Conservation (phyloP, 352 stramenopile genomes). For the Peronospora farinosa region DNA sequence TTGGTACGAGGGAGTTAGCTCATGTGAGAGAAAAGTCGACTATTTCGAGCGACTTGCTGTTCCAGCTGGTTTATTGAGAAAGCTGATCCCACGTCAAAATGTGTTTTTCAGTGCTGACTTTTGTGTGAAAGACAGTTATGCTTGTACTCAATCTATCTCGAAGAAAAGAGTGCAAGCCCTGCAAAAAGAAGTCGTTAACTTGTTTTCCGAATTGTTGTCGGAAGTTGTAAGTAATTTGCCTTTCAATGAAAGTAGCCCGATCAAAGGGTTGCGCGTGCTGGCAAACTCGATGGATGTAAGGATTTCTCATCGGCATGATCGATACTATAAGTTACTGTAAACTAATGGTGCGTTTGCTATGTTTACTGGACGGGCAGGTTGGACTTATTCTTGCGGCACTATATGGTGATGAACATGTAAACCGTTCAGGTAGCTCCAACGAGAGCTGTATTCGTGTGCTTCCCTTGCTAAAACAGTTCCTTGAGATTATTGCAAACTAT, state of each 20-base stretch:
- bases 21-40: conserved; percentile 16
- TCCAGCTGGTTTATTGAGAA: conserved; percentile 17
- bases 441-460: conserved; percentile 16
- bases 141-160: conserved; percentile 32
- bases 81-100: conserved; percentile 19
- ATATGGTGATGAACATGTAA: conserved; percentile 25
- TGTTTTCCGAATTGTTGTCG: conserved; percentile 37
- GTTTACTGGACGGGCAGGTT: conserved; percentile 25
- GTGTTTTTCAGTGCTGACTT: conserved; percentile 13
- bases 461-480: conserved; percentile 38
- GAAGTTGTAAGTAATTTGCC: conserved; percentile 36
- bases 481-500: conserved; percentile 45
- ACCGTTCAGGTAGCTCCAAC: conserved; percentile 5
- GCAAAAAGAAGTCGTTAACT: conserved; percentile 24
- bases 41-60: conserved; percentile 31
- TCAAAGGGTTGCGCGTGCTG: conserved; percentile 30
- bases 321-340: not conserved
- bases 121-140: not conserved
- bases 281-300: conserved; percentile 40
- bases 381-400: conserved; percentile 34
- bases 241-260: conserved; percentile 19
- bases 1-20: conserved; percentile 18
- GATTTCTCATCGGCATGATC: not conserved
- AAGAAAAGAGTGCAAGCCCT: conserved; percentile 18
- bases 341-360: conserved; percentile 13